phyloP scores from a whole-genome alignment of 2,329 filamentous ascomycete genomes.

The Proliferodiscus dingleyae region DNA sequence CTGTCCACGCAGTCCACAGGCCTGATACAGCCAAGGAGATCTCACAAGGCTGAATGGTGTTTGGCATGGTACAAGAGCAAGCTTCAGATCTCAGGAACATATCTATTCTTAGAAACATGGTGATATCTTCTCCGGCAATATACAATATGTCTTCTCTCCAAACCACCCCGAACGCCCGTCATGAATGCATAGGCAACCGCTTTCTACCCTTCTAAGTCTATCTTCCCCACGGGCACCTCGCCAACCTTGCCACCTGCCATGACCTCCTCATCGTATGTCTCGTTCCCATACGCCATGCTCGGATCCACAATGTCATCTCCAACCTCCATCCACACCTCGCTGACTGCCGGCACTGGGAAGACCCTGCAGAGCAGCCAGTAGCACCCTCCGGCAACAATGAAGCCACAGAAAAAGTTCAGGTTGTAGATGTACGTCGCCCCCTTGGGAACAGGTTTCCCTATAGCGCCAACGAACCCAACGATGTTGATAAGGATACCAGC shows the following conservation, averaged over 20 bases:
- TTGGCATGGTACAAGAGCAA: no score
- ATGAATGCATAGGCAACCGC: not conserved
- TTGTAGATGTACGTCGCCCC: slow-evolving; percentile 85
- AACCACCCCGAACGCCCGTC: not conserved
- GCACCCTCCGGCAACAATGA: slow-evolving; percentile 59
- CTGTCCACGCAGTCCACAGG: no score
- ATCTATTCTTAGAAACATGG: no score
- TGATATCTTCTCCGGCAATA: no score
- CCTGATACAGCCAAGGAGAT: no score
- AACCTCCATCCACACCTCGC: slow-evolving; percentile 73
- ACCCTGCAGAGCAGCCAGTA: slow-evolving; percentile 70
- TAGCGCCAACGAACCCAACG: slow-evolving; percentile 80
- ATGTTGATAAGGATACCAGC: slow-evolving; percentile 84
- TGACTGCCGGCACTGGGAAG: slow-evolving; percentile 69
- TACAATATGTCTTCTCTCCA: no score
- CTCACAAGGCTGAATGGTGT: no score
- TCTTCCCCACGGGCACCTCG: slow-evolving; percentile 13
- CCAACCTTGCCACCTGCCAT: slow-evolving; percentile 6
- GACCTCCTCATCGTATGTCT: slow-evolving; percentile 17
- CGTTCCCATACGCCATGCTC: slow-evolving; percentile 23
- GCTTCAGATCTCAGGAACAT: no score
- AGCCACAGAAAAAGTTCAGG: slow-evolving; percentile 84
- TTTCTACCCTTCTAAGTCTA: slow-evolving; percentile 10
- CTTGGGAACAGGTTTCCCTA: slow-evolving; percentile 66
- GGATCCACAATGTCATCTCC: slow-evolving; percentile 55